phyloP scores from a whole-genome alignment of 768 basidiomycete genomes.

The Tricholoma saponaceum region DNA sequence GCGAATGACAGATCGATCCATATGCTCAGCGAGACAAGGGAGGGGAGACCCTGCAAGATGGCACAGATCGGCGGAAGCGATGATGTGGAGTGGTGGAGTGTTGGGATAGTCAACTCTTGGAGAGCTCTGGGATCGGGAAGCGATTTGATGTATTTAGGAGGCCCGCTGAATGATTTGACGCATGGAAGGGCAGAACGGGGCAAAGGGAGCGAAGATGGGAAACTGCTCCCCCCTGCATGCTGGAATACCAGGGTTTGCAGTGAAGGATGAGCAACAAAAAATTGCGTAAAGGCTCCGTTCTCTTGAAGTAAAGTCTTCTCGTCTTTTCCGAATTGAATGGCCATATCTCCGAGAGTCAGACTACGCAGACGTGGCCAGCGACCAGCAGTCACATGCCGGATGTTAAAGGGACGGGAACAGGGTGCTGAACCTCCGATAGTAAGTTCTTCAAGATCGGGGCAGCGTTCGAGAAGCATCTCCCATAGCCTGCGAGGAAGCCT shows the following conservation, averaged over 20 bases:
- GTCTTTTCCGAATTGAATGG: conserved; percentile 20
- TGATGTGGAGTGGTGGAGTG: conserved; percentile 28
- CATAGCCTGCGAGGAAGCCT: conserved; percentile 34
- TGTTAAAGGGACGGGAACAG: conserved; percentile 35
- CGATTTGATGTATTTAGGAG: conserved; percentile 24
- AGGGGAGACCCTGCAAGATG: conserved; percentile 23
- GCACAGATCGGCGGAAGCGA: conserved; percentile 29
- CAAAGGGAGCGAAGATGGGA: conserved; percentile 21
- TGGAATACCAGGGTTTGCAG: conserved; percentile 26
- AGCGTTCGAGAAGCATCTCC: conserved; percentile 37
- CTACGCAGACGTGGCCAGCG: conserved; percentile 32
- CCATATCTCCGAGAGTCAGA: conserved; percentile 30
- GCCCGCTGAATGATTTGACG: conserved; percentile 28
- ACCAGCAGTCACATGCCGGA: conserved; percentile 30
- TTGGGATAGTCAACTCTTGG: conserved; percentile 25
- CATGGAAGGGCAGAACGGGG: conserved; percentile 22
- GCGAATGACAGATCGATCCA: conserved; percentile 35
- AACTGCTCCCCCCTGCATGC: conserved; percentile 26
- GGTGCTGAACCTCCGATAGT: conserved; percentile 30
- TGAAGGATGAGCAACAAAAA: conserved; percentile 28
- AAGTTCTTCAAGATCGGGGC: conserved; percentile 34
- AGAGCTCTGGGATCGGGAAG: conserved; percentile 25
- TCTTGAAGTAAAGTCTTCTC: conserved; percentile 15
- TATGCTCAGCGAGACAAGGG: conserved; percentile 25
- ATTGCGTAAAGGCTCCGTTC: conserved; percentile 25